phyloP scores from a whole-genome alignment of 2,329 filamentous ascomycete species.

The Nemania sp. region DNA sequence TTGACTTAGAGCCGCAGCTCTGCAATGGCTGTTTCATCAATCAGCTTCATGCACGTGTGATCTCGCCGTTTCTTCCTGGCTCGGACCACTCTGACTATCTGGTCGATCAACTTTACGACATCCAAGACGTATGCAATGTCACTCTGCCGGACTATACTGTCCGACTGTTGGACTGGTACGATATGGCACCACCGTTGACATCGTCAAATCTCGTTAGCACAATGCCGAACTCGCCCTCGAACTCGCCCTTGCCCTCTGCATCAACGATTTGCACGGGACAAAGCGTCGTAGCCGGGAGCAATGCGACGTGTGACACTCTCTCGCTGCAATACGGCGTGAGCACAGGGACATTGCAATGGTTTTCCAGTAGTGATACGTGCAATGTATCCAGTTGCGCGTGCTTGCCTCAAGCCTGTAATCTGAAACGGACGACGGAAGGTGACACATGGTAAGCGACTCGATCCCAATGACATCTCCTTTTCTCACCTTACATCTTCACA shows the following conservation, averaged over 20 bases:
- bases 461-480: neutral
- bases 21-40: neutral
- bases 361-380: neutral
- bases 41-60: neutral
- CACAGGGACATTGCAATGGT: neutral
- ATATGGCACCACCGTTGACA: neutral
- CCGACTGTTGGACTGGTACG: neutral
- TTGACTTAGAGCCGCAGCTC: neutral
- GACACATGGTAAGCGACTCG: neutral
- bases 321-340: neutral
- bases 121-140: neutral
- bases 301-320: neutral
- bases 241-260: neutral
- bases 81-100: neutral
- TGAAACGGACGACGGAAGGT: neutral
- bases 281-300: neutral
- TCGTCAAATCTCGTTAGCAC: neutral
- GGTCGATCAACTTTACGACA: neutral
- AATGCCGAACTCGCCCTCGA: too few species aligned
- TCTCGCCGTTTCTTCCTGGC: neutral
- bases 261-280: neutral
- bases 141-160: neutral
- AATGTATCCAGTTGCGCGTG: neutral
- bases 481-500: too few species aligned
- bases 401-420: neutral